Evolutionary conservation across 257 asterid genomes (phyloP).

Genomic region (Plectranthus barbatus): DNA sequence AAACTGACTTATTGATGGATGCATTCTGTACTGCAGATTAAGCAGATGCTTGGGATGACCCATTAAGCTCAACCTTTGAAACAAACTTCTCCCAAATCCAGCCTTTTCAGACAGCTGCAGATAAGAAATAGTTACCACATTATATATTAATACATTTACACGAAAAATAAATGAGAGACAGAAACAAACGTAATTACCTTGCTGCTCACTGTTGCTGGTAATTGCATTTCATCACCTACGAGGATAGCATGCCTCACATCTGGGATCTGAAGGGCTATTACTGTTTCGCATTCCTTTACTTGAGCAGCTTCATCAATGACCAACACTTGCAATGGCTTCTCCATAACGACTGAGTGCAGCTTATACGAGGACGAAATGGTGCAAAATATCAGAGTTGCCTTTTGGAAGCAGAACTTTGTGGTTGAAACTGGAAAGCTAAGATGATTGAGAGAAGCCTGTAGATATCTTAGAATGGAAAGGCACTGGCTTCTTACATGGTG

Average conservation of each 20-base stretch:
- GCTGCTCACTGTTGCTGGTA: no score
- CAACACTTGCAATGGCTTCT: conserved; percentile 32
- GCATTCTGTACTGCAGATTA: no score
- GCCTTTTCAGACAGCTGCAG: conserved; percentile 35
- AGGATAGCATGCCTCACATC: no score
- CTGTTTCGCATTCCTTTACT: conserved; percentile 45
- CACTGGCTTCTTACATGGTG: conserved; percentile 13
- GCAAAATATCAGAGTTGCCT: conserved; percentile 46
- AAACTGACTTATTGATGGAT: no score
- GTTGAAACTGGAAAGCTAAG: conserved; percentile 23
- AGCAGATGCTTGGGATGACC: no score
- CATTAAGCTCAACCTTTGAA: no score
- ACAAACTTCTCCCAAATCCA: conserved; percentile 60
- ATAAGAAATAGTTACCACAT: neutral
- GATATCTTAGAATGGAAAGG: conserved; percentile 19
- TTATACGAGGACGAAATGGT: conserved; percentile 45
- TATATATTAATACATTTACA: neutral
- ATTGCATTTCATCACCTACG: no score
- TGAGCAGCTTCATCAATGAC: conserved; percentile 67
- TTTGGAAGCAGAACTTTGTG: conserved; percentile 28
- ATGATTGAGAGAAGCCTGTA: conserved; percentile 19
- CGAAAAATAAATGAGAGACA: neutral
- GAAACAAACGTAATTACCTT: conserved; percentile 14
- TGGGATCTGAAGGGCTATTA: conserved; percentile 44
- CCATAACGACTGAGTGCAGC: conserved; percentile 15